phyloP scores from a whole-genome alignment of 768 basidiomycete genomes.

The Rhizopogon roseolus region DNA sequence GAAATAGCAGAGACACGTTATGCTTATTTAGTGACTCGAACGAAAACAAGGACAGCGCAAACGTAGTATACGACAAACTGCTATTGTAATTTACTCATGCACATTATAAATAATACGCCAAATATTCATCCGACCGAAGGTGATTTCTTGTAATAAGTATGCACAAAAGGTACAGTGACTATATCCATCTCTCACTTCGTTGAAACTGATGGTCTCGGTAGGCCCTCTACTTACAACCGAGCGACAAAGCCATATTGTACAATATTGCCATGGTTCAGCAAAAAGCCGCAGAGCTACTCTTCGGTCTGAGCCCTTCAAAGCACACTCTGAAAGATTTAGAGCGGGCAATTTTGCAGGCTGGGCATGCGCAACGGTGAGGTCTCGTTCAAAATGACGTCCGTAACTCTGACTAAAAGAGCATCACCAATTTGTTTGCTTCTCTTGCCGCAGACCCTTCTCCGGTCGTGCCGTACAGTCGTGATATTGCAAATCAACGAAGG shows the following conservation, averaged over 20 bases:
- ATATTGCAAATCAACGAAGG: constrained; percentile 84
- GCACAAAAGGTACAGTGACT: constrained; percentile 60
- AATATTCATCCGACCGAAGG: no score
- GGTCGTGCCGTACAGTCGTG: constrained; percentile 75
- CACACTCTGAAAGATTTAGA: constrained; percentile 79
- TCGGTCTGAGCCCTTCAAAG: constrained; percentile 62
- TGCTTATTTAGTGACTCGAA: no score
- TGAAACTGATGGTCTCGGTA: constrained; percentile 24
- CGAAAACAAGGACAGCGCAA: no score
- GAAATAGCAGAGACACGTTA: no score
- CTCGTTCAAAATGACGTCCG: background rate
- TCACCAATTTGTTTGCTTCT: no score
- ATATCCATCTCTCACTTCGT: background rate
- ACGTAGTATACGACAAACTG: no score
- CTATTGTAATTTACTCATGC: no score
- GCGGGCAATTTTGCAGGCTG: constrained; percentile 72
- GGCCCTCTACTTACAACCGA: constrained; percentile 82
- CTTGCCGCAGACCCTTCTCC: constrained; percentile 60
- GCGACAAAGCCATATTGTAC: constrained; percentile 87
- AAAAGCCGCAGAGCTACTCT: constrained; percentile 91
- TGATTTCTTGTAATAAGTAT: no score
- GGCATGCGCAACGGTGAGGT: constrained; percentile 79
- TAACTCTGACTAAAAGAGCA: background rate
- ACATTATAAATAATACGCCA: no score
- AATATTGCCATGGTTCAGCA: constrained; percentile 99